Conservation (phyloP, 164 flowering plant genomes). For the Berberis vulgaris region DNA sequence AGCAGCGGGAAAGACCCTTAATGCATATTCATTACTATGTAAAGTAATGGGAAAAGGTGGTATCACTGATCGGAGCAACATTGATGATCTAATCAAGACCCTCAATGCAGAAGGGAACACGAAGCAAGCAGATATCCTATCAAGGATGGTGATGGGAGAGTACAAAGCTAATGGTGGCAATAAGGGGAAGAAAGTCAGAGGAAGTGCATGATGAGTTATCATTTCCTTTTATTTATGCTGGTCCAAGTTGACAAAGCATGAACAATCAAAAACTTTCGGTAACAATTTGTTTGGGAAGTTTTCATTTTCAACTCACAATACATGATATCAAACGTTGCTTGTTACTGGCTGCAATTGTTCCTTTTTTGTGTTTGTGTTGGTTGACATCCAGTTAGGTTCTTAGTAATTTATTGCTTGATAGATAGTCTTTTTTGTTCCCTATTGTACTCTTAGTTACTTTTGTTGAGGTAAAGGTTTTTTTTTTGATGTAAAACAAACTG, state of each 20-base stretch:
- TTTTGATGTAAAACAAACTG: too few relatives aligned
- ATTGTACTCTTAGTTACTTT: too few relatives aligned
- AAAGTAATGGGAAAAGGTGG: conserved; percentile 78
- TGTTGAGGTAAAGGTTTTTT: too few relatives aligned
- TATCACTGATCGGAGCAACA: conserved; percentile 38
- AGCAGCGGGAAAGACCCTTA: conserved; percentile 79
- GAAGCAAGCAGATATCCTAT: conserved; percentile 87
- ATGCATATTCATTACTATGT: conserved; percentile 79
- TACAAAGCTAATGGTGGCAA: conserved; percentile 13
- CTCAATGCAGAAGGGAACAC: conserved; percentile 86
- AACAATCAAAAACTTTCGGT: background rate
- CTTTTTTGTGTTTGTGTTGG: too few relatives aligned
- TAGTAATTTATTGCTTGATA: too few relatives aligned
- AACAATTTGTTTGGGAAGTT: background rate
- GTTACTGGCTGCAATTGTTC: too few relatives aligned
- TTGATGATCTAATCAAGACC: conserved; percentile 60
- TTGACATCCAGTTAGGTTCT: too few relatives aligned
- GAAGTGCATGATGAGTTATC: conserved; percentile 7
- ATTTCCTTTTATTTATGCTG: background rate
- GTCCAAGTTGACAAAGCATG: background rate
- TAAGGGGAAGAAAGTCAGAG: conserved; percentile 42
- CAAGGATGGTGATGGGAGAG: conserved; percentile 68
- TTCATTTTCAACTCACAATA: background rate
- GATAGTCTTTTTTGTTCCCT: too few relatives aligned
- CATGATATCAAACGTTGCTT: too few relatives aligned